Conservation (phyloP, 495 filamentous ascomycete genomes). For the Sphaerosporella brunnea region DNA sequence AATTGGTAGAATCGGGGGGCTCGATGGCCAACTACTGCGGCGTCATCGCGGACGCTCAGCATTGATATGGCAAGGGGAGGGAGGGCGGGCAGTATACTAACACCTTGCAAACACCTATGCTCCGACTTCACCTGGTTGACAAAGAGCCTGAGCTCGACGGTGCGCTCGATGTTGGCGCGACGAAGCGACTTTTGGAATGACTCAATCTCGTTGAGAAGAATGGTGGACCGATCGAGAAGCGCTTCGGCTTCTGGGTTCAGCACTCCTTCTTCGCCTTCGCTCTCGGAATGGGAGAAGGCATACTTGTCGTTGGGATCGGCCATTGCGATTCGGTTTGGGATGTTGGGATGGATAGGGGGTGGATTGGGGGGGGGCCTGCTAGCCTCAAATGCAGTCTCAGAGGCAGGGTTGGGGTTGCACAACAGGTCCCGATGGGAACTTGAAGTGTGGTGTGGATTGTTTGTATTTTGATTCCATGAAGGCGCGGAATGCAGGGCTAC, state of each 20-base stretch:
- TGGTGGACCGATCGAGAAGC: constrained; percentile 16
- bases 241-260: constrained; percentile 19
- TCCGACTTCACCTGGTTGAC: constrained; percentile 16
- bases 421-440: too few species aligned
- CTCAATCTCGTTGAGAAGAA: constrained; percentile 19
- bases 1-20: constrained; percentile 12
- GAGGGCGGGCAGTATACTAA: background rate
- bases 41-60: too few species aligned
- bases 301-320: constrained; percentile 2
- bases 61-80: background rate
- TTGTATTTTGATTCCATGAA: too few species aligned
- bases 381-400: too few species aligned
- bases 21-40: constrained; percentile 13
- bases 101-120: constrained; percentile 6
- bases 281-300: background rate
- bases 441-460: too few species aligned
- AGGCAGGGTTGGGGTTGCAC: too few species aligned
- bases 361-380: too few species aligned
- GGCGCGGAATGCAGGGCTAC: too few species aligned
- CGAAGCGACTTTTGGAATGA: constrained; percentile 16
- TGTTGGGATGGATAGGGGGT: too few species aligned
- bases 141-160: constrained; percentile 20
- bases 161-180: constrained; percentile 16
- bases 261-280: background rate
- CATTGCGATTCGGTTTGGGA: too few species aligned